Conservation (phyloP, 2,329 filamentous ascomycete species). For the Blastomyces emzantsi region DNA sequence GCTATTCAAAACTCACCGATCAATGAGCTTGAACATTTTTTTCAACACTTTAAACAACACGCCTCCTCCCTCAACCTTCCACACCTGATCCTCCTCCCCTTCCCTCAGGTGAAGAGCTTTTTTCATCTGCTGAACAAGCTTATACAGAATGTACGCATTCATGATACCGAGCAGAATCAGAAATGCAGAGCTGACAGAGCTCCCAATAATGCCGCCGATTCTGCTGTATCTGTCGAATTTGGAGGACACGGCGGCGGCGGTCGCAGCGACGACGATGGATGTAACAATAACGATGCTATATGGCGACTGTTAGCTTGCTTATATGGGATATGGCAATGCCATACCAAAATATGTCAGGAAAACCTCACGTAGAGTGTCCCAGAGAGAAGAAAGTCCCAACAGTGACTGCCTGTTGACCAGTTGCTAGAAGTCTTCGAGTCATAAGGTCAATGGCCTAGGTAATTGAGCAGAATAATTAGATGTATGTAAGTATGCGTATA, state of each 20-base stretch:
- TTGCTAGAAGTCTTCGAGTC: constrained; percentile 78
- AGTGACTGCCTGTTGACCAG: constrained; percentile 76
- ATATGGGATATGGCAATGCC: not conserved
- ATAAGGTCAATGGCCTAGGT: constrained; percentile 76
- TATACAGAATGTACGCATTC: constrained; percentile 78
- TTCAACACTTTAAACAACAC: constrained; percentile 64
- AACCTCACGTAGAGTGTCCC: constrained; percentile 66
- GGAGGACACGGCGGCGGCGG: constrained; percentile 69
- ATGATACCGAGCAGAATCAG: constrained; percentile 72
- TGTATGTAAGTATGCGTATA: not conserved
- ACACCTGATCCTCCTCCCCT: constrained; percentile 43
- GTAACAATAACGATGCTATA: constrained; percentile 71
- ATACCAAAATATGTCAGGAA: too few species aligned
- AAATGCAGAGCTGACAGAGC: constrained; percentile 73
- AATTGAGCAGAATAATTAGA: constrained; percentile 23
- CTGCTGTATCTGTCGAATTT: constrained; percentile 71
- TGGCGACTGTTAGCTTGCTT: constrained; percentile 8
- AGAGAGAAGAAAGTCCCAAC: constrained; percentile 93
- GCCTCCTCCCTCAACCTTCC: constrained; percentile 68
- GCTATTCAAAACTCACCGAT: constrained; percentile 31
- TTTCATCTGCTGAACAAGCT: constrained; percentile 60
- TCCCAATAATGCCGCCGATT: constrained; percentile 83
- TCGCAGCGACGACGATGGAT: constrained; percentile 84
- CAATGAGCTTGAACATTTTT: constrained; percentile 63
- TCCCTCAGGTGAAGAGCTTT: constrained; percentile 46